Evolutionary conservation across 2,329 filamentous ascomycete genomes (phyloP), one percentile per base, ranked within the genome.

Genomic region (Nemania sp.): DNA sequence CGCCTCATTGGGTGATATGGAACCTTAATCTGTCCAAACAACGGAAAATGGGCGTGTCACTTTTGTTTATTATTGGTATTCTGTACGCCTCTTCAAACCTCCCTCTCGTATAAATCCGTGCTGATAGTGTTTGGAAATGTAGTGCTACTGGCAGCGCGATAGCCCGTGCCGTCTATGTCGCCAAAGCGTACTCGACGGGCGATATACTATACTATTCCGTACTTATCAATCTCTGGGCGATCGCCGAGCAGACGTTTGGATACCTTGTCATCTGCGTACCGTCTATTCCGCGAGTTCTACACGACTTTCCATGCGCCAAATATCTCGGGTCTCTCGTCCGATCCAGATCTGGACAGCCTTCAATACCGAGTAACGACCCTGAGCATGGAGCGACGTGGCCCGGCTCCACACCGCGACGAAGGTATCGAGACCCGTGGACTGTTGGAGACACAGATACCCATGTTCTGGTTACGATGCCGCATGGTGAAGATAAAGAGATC

Each of bases 1-100:
- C 56, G 12, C 59, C 59, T 11, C 59, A 61, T 33, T 61, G 59
- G 52, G 53, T 61, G 1, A 57, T 61, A 26, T 61, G 59, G 59
- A 56, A 50, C n/a, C 47, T 61, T 9, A 51, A 59, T 22, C 26
- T 59, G 19, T 52, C 59, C 17, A 54, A 3, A 14, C 6, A 22
- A 4, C 33, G 40, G 28, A 61, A 59, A 45, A 50, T 58, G 12
- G 57, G 54, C 9, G 55, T 60, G 9, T 61, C 56, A 5, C 24
- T 59, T 14, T 33, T 61, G 11, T 61, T 61, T 20, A 15, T 59
- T 14, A 54, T 61, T 22, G 59, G 59, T 7, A 19, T 49, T n/a
- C 42, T 59, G 59, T 61, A 28, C 46, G 59, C 54, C 3, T 31
- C 9, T 37, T 31, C 3, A 12, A 6, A 31, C 31, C 20, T 23